Evolutionary conservation across 169 alveolate genomes (phyloP).

Genomic region (Plasmodium gallinaceum): DNA sequence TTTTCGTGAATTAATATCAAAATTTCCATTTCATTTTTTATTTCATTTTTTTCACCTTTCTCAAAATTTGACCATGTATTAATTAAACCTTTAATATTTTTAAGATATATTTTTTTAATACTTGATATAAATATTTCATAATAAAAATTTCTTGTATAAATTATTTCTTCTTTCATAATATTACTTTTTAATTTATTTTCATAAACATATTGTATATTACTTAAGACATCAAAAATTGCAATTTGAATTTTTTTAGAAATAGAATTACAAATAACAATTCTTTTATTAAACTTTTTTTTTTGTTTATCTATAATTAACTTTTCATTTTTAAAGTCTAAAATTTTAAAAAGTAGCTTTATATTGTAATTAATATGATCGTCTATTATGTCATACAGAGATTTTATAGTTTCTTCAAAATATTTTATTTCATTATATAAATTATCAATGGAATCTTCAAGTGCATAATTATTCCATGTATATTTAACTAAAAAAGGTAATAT

Average conservation of each 20-base stretch:
- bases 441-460: conserved; percentile 63
- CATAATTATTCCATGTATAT: conserved; percentile 75
- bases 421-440: conserved; percentile 41
- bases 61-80: conserved; percentile 60
- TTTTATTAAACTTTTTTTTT: conserved; percentile 39
- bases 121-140: conserved; percentile 43
- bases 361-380: conserved; percentile 66
- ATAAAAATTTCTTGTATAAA: conserved; percentile 48
- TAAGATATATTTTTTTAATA: conserved; percentile 49
- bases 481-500: conserved; percentile 62
- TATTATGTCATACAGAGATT: conserved; percentile 65
- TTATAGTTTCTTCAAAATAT: conserved; percentile 62
- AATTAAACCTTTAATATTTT: conserved; percentile 50
- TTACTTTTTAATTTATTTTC: conserved; percentile 54
- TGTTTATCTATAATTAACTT: conserved; percentile 47
- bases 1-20: conserved; percentile 48
- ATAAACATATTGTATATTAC: conserved; percentile 76
- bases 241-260: conserved; percentile 70
- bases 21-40: conserved; percentile 49
- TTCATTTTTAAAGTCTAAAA: conserved; percentile 43
- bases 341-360: conserved; percentile 33
- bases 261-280: conserved; percentile 52
- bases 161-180: conserved; percentile 57
- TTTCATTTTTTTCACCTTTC: not conserved
- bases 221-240: conserved; percentile 65